Evolutionary conservation across 169 alveolate genomes (phyloP).

Genomic region (Cryptosporidium ubiquitum): DNA sequence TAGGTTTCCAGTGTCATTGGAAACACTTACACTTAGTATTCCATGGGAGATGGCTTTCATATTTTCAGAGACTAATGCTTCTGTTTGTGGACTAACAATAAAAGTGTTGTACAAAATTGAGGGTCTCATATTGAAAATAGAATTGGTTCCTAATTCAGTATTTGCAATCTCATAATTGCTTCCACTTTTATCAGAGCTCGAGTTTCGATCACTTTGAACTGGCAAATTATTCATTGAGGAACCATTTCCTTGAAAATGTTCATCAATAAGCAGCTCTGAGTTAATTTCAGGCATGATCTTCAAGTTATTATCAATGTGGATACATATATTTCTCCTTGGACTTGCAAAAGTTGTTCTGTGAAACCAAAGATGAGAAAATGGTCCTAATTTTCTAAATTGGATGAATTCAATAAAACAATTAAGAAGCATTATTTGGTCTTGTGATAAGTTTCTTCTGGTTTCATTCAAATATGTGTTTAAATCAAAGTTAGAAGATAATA

Average conservation of each 20-base stretch:
- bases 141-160: constrained; percentile 25
- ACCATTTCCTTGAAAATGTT: not conserved
- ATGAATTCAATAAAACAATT: constrained; percentile 40
- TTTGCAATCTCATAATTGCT: not conserved
- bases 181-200: not conserved
- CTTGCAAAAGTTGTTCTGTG: constrained; percentile 57
- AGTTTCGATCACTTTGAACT: not conserved
- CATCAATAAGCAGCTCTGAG: not conserved
- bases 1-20: not conserved
- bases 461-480: constrained; percentile 11
- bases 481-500: constrained; percentile 4
- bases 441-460: constrained; percentile 21
- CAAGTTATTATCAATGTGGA: constrained; percentile 54
- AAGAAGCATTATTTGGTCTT: constrained; percentile 38
- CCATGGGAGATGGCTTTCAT: constrained; percentile 47
- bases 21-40: constrained; percentile 32
- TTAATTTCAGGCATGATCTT: constrained; percentile 54
- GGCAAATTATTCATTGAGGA: not conserved
- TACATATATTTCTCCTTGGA: not conserved
- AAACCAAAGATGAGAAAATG: constrained; percentile 61
- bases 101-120: constrained; percentile 48
- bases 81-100: constrained; percentile 59
- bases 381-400: constrained; percentile 30
- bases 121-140: constrained; percentile 12
- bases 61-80: constrained; percentile 63